A percentile compares a stretch with the other conserved stretches of the same genome.
phyloP scores from a whole-genome alignment of 2,329 filamentous ascomycete species.

The Cryphonectria radicalis region DNA sequence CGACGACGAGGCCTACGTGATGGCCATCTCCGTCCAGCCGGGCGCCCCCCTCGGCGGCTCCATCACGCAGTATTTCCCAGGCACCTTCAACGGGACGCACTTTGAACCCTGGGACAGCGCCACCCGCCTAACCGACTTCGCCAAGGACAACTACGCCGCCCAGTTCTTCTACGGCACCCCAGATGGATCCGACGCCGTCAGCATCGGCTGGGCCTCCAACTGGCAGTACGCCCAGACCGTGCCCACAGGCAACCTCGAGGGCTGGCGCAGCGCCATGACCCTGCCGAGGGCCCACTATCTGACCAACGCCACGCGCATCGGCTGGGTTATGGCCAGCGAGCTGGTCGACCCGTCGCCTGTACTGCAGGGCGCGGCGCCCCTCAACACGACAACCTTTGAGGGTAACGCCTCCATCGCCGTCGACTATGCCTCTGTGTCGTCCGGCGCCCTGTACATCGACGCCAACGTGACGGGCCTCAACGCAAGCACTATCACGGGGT shows the following conservation, averaged over 20 bases:
- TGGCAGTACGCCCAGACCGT: slow-evolving; percentile 62
- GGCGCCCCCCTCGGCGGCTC: slow-evolving; percentile 61
- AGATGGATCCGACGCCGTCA: slow-evolving; percentile 46
- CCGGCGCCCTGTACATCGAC: slow-evolving; percentile 58
- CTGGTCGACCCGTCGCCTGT: slow-evolving; percentile 55
- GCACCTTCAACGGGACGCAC: slow-evolving; percentile 67
- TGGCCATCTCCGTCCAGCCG: slow-evolving; percentile 60
- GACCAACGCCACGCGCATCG: slow-evolving; percentile 53
- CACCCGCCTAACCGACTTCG: slow-evolving; percentile 50
- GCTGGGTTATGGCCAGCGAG: slow-evolving; percentile 54
- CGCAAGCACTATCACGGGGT: slow-evolving; percentile 31
- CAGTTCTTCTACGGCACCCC: slow-evolving; percentile 58
- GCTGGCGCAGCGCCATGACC: slow-evolving; percentile 57
- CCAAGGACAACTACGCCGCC: slow-evolving; percentile 59
- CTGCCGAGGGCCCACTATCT: slow-evolving; percentile 57
- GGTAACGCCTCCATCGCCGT: slow-evolving; percentile 53
- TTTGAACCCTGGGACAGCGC: slow-evolving; percentile 52
- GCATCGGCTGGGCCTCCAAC: slow-evolving; percentile 62
- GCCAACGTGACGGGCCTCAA: slow-evolving; percentile 52
- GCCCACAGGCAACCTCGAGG: slow-evolving; percentile 56
- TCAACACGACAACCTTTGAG: slow-evolving; percentile 49
- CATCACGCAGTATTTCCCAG: slow-evolving; percentile 59
- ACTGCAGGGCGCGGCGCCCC: slow-evolving; percentile 45
- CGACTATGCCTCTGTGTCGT: slow-evolving; percentile 54
- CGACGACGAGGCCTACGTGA: slow-evolving; percentile 43